phyloP scores from a whole-genome alignment of 2,329 filamentous ascomycete genomes.

The Aspergillus vadensis region DNA sequence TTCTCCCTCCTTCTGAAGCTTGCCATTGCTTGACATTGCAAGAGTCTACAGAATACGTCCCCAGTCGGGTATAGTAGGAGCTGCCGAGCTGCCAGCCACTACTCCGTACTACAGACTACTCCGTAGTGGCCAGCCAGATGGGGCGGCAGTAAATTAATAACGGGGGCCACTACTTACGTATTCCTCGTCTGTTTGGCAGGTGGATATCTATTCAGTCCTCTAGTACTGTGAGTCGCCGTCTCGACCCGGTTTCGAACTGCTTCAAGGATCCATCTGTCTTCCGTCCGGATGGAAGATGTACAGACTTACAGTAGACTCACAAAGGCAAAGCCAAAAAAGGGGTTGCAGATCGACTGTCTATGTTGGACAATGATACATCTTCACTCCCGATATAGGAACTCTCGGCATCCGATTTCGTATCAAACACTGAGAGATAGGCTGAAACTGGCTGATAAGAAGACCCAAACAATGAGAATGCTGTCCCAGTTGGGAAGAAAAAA shows the following conservation, averaged over 20 bases:
- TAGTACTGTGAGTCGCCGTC: background rate
- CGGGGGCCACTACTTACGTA: background rate
- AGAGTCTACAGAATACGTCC: too few species aligned
- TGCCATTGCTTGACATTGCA: background rate
- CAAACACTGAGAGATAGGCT: background rate
- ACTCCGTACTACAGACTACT: background rate
- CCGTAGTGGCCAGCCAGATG: background rate
- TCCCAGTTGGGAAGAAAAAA: background rate
- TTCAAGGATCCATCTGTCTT: background rate
- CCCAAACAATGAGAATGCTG: background rate
- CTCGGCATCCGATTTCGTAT: background rate
- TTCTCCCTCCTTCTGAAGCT: background rate
- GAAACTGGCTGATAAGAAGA: background rate
- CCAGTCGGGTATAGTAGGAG: background rate
- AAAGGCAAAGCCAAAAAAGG: background rate
- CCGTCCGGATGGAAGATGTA: background rate
- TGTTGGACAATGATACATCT: background rate
- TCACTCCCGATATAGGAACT: background rate
- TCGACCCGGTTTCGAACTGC: background rate
- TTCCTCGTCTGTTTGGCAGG: background rate
- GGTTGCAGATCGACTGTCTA: background rate
- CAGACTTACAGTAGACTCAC: too few species aligned
- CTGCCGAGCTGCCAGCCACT: background rate
- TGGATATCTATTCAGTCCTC: too few species aligned
- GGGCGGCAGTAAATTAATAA: background rate